Evolutionary conservation across 495 filamentous ascomycete species (phyloP), one percentile per base, ranked within the genome.

Genomic region (Achaetomiella virescens): DNA sequence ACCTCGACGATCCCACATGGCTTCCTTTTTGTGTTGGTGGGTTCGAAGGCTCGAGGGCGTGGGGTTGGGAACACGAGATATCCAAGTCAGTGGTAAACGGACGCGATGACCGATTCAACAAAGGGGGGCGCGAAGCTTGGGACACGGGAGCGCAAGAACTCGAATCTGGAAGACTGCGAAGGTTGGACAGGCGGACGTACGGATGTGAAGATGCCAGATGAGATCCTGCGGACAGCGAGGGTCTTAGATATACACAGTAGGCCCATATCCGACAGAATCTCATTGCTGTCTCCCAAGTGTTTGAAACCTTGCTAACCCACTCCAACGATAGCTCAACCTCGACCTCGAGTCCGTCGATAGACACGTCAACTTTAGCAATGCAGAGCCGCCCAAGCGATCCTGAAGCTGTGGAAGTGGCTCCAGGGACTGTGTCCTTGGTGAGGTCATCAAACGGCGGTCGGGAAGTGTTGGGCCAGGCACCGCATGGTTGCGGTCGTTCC

Each of bases 281-380:
- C 36, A 55, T 48, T 54, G 51, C 42, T 29, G 46, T 48, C 40
- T 31, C 47, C n/a, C n/a, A 41, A 22, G 35, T 49, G 36, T 52
- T 41, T 35, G 18, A 27, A 49, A 33, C 48, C 48, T 37, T 59
- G 49, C 54, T 54, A 41, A 42, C 29, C 54, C 43, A 42, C 54
- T 35, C 40, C 54, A 36, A 37, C 59, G 56, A 66, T 54, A 61
- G 37, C 62, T 60, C 54, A 54, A 14, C 47, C 36, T 22, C 22
- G 6, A 53, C 20, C n/a, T 50, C 35, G 18, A 49, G 40, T 15
- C 49, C 52, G 33, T 44, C n/a, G 40, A 46, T 18, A 42, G 55
- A 66, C 66, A 66, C 61, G 63, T 64, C 59, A 60, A 64, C 49
- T 55, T 38, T 24, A 21, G 46, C 51, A 45, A 38, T 49, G 60